Percentiles rank a stretch among this genome's conserved stretches.
Evolutionary conservation across 1,284 basidiomycete genomes (phyloP).

Genomic region (Leccinum proximum): DNA sequence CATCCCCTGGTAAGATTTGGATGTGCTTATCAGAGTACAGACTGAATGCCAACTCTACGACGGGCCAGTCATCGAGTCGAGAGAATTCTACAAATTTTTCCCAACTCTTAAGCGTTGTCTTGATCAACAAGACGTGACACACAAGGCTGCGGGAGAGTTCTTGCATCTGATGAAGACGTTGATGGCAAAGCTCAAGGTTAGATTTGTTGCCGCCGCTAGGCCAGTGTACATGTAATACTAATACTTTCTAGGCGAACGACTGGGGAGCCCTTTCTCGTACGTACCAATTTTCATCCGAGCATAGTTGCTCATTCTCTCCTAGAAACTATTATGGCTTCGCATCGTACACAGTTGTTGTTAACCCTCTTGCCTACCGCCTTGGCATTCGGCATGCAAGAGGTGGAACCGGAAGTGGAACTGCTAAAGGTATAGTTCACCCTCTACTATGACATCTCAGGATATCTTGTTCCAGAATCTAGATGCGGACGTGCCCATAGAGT

Average conservation of each 20-base stretch:
- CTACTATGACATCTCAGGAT: background rate
- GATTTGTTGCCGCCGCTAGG: background rate
- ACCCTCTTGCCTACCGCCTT: slow-evolving; percentile 43
- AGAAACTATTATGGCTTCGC: slow-evolving; percentile 52
- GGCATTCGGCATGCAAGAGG: slow-evolving; percentile 41
- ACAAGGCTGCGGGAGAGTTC: slow-evolving; percentile 51
- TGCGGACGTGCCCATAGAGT: slow-evolving; percentile 37
- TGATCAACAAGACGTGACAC: slow-evolving; percentile 45
- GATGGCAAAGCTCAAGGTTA: slow-evolving; percentile 61
- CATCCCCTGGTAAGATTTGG: slow-evolving; percentile 40
- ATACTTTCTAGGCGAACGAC: slow-evolving; percentile 46
- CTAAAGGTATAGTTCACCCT: slow-evolving; percentile 38
- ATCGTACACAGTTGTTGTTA: slow-evolving; percentile 44
- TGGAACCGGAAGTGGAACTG: slow-evolving; percentile 41
- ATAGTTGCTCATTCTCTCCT: slow-evolving; percentile 2
- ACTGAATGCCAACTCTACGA: background rate
- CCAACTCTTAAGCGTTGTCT: slow-evolving; percentile 41
- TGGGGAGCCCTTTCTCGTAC: slow-evolving; percentile 61
- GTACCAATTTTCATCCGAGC: background rate
- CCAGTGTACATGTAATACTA: background rate
- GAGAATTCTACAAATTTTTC: slow-evolving; percentile 54
- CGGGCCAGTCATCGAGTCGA: slow-evolving; percentile 60
- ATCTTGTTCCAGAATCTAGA: slow-evolving; percentile 40
- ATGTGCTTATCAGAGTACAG: background rate
- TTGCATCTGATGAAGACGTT: slow-evolving; percentile 26